Percentiles rank a stretch among this genome's conserved stretches.
Conservation (phyloP, 345 rosid genomes). For the Camelina sativa region DNA sequence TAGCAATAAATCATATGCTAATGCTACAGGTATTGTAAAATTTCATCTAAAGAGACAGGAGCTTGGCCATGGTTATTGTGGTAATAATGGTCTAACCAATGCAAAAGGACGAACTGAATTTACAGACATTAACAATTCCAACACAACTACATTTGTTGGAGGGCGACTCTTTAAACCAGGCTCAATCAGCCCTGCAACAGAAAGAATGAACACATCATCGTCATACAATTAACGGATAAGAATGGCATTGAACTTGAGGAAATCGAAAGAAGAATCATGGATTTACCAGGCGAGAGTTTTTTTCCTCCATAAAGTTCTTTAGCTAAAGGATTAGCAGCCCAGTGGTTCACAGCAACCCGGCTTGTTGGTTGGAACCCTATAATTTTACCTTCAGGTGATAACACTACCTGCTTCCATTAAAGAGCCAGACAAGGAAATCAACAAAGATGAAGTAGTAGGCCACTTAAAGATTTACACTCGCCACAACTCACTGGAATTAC, state of each 20-base stretch:
- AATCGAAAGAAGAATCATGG: constrained; percentile 26
- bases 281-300: constrained; percentile 66
- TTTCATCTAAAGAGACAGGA: constrained; percentile 9
- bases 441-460: constrained; percentile 5
- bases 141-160: constrained; percentile 56
- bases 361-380: constrained; percentile 86
- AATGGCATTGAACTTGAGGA: background rate
- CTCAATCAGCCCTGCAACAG: constrained; percentile 69
- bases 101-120: constrained; percentile 61
- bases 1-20: constrained; percentile 20
- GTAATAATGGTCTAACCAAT: constrained; percentile 61
- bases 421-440: constrained; percentile 6
- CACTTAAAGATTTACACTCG: background rate
- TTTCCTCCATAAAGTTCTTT: constrained; percentile 64
- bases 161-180: constrained; percentile 55
- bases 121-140: constrained; percentile 73
- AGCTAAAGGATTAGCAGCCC: constrained; percentile 82
- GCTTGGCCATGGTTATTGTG: constrained; percentile 24
- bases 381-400: constrained; percentile 66
- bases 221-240: constrained; percentile 11
- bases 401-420: constrained; percentile 54
- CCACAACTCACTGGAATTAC: constrained; percentile 41
- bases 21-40: constrained; percentile 18
- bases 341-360: constrained; percentile 68
- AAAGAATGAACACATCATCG: constrained; percentile 1